These are phyloP conservation scores for Aphanomyces astaci DNA, from an alignment of 352 stramenopile genomes.

Conservation along the genomic window DNA sequence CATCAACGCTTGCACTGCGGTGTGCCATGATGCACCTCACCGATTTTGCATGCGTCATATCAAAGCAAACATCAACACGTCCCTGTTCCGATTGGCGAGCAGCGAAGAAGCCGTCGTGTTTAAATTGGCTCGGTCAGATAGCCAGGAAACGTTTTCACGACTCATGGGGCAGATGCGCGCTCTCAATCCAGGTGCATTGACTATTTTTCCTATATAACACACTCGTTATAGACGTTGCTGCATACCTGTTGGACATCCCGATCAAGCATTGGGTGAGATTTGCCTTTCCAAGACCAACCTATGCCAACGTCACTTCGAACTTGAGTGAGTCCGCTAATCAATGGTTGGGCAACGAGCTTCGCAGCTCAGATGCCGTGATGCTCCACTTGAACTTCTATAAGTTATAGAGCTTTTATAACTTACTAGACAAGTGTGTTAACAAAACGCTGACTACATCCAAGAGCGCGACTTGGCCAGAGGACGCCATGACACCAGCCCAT, in stretches of 20 bases:
- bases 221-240: background rate
- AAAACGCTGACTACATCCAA: background rate
- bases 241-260: background rate
- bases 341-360: background rate
- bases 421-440: background rate
- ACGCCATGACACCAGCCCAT: background rate
- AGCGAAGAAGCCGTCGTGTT: background rate
- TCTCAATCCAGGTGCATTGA: background rate
- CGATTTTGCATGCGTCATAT: no score
- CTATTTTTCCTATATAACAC: background rate
- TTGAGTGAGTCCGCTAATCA: background rate
- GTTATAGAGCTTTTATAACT: background rate
- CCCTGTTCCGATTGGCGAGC: background rate
- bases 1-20: background rate
- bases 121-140: background rate
- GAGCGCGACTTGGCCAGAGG: background rate
- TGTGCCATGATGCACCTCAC: background rate
- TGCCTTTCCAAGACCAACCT: background rate
- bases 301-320: background rate
- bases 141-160: background rate
- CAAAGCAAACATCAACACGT: no score
- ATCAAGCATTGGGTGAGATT: background rate
- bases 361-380: no score
- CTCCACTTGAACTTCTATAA: background rate
- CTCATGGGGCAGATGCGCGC: background rate